Base-by-base conservation (phyloP, 1,284 basidiomycete species). In the Ceratobasidium sp. region DNA sequence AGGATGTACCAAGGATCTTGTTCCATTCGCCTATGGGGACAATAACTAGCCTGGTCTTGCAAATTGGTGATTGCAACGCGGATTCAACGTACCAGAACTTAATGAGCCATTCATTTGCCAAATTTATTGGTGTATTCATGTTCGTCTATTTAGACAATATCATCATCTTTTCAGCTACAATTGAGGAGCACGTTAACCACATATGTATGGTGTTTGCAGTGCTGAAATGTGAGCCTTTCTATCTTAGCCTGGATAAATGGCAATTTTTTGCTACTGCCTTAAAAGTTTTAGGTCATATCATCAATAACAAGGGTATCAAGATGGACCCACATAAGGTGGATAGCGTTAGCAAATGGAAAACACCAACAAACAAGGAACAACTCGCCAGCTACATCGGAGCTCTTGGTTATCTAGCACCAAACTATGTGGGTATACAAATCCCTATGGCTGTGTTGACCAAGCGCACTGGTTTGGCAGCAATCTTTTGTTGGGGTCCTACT, bases 61-160 rank as follows among this genome's bases (percentile, higher is more conserved):
- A 87, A 64, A 82, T 83, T 42, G 86, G 86, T 0, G 84, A 87
- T 56, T 86, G 84, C 40, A 87, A 87, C 78, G 85, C 83, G 0
- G 67, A 78, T 0, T 83, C 85, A 0, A 87, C 84, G 0, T 86
- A 84, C 81, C 85, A 86, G 78, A 63, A 81, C 18, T 49, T 86
- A 0, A 86, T 86, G 85, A 86, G 83, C 53, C 77, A 83, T 72
- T 81, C 86, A 0, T 86, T 86, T 49, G 81, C 53, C 28, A 46
- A 63, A 56, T 67, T 68, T n/a, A 77, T 79, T 1, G 77, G 79
- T 15, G 63, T 69, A 23, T 84, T 81, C 49, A 82, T 84, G 81
- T 82, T 84, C 67, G 83, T 85, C 1, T 85, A 85, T 69, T 78
- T 85, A 1, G 83, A 87, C 73, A 83, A 88, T 39, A 84, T 87